phyloP scores from a whole-genome alignment of 2,329 filamentous ascomycete species.

The Exophiala aquamarina region DNA sequence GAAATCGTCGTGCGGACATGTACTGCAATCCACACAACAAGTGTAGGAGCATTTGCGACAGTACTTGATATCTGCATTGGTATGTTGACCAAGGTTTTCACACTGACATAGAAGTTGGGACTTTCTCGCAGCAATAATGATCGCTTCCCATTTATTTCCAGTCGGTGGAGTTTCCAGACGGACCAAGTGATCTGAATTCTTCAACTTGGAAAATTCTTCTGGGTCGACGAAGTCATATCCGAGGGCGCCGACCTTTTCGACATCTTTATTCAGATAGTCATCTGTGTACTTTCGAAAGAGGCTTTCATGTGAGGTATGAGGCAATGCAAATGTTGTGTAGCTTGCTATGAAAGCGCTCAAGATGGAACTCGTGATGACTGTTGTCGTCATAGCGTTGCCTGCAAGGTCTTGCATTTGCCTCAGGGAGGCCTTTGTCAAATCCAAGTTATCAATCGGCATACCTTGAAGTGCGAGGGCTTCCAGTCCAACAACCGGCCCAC shows the following conservation, averaged over 20 bases:
- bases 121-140: conserved; percentile 2
- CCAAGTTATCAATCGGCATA: conserved; percentile 61
- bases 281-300: conserved; percentile 9
- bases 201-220: not conserved
- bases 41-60: conserved; percentile 22
- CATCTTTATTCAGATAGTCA: not conserved
- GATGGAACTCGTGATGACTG: conserved; percentile 66
- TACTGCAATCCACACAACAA: conserved; percentile 18
- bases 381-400: conserved; percentile 77
- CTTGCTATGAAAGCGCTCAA: conserved; percentile 56
- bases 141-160: conserved; percentile 2
- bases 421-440: conserved; percentile 64
- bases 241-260: not conserved
- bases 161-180: too few relatives aligned
- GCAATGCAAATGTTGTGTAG: too few relatives aligned
- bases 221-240: not conserved
- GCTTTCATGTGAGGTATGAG: too few relatives aligned
- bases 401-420: conserved; percentile 67
- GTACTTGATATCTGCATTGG: conserved; percentile 27
- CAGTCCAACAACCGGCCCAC: conserved; percentile 60
- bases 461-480: conserved; percentile 69
- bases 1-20: conserved; percentile 13
- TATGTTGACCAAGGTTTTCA: conserved; percentile 49
- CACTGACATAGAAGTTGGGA: conserved; percentile 55
- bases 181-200: not conserved